Evolutionary conservation across 2,329 filamentous ascomycete genomes (phyloP).

Genomic region (Sphaceloma murrayae): DNA sequence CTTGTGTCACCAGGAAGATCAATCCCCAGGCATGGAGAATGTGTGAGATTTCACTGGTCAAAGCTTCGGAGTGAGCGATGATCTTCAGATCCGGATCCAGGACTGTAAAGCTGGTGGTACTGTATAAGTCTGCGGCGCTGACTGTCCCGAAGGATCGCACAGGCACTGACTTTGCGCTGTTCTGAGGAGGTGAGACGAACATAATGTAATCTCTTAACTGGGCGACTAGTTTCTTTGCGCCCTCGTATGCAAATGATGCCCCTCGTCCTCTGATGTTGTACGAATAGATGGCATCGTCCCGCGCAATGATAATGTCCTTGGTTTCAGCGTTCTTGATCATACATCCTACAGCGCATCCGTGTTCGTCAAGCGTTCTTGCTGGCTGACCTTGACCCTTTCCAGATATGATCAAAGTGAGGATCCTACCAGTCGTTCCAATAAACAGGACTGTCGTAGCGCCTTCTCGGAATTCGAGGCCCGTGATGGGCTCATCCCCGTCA

Average conservation of each 20-base stretch:
- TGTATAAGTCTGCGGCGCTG: constrained; percentile 69
- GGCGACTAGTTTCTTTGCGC: constrained; percentile 71
- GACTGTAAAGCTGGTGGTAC: constrained; percentile 77
- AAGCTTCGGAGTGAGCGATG: constrained; percentile 76
- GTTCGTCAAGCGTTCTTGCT: constrained; percentile 78
- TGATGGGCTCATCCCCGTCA: constrained; percentile 93
- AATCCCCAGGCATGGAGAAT: constrained; percentile 86
- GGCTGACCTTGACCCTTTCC: constrained; percentile 84
- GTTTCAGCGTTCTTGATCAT: constrained; percentile 77
- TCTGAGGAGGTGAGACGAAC: constrained; percentile 68
- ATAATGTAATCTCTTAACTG: constrained; percentile 80
- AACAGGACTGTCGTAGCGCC: constrained; percentile 66
- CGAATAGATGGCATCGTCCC: constrained; percentile 92
- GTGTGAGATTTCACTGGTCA: constrained; percentile 68
- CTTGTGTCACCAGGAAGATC: constrained; percentile 77
- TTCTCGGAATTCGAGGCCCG: constrained; percentile 69
- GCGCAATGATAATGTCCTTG: constrained; percentile 80
- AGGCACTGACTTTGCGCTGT: constrained; percentile 45
- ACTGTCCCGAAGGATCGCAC: constrained; percentile 65
- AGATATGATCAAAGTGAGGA: constrained; percentile 77
- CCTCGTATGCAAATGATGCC: constrained; percentile 83
- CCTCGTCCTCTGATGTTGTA: constrained; percentile 80
- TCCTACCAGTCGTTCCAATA: constrained; percentile 79
- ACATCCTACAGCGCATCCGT: constrained; percentile 84
- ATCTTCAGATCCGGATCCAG: constrained; percentile 88